Percentiles rank a stretch among this genome's conserved stretches.
These are phyloP conservation scores for Avicennia marina DNA, from an alignment of 257 asterid genomes.

Conservation along the genomic window DNA sequence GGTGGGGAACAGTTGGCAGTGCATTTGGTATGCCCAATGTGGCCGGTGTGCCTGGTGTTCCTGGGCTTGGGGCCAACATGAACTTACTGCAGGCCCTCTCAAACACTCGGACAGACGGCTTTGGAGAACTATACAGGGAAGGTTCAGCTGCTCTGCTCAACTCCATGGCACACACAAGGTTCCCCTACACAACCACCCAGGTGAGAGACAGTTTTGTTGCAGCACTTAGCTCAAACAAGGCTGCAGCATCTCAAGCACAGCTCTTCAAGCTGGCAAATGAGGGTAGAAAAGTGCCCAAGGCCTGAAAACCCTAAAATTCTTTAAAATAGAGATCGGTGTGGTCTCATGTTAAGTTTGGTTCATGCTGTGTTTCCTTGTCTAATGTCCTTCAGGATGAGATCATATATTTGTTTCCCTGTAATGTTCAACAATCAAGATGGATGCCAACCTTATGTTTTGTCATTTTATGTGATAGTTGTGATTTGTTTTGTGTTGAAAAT, in stretches of 20 bases:
- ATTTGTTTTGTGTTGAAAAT: slow-evolving; percentile 10
- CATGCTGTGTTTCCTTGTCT: slow-evolving; percentile 16
- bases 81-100: slow-evolving; percentile 68
- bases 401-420: slow-evolving; percentile 25
- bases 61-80: slow-evolving; percentile 46
- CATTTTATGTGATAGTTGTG: slow-evolving; percentile 12
- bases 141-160: slow-evolving; percentile 90
- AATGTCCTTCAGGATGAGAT: slow-evolving; percentile 15
- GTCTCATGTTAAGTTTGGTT: slow-evolving; percentile 22
- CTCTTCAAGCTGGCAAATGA: slow-evolving; percentile 83
- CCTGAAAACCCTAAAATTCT: slow-evolving; percentile 23
- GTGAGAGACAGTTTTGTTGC: slow-evolving; percentile 62
- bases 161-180: slow-evolving; percentile 62
- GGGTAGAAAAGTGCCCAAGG: slow-evolving; percentile 44
- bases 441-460: slow-evolving; percentile 16
- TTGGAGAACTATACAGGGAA: slow-evolving; percentile 84
- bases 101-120: slow-evolving; percentile 56
- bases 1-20: slow-evolving; percentile 39
- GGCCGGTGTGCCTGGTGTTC: not conserved
- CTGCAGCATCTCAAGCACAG: slow-evolving; percentile 74
- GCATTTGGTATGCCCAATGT: slow-evolving; percentile 35
- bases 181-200: slow-evolving; percentile 68
- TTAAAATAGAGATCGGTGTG: slow-evolving; percentile 6
- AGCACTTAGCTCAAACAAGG: slow-evolving; percentile 62
- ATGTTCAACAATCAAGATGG: slow-evolving; percentile 23